Evolutionary conservation across 257 asterid species (phyloP).

Genomic region (Plantago ovata): DNA sequence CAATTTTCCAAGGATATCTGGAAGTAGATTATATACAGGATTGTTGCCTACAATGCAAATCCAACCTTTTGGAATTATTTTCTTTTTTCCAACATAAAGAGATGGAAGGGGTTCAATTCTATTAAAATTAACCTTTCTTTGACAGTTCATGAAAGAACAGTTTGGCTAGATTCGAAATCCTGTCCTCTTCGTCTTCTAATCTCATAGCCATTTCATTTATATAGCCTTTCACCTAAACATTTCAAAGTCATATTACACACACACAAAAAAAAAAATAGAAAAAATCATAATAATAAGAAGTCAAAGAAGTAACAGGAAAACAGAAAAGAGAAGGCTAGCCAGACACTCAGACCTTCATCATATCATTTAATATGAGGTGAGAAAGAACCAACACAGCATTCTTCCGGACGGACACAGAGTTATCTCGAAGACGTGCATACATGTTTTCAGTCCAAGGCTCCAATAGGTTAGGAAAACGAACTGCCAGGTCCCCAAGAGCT

Average conservation of each 20-base stretch:
- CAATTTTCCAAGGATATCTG: constrained; percentile 90
- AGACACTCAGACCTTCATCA: constrained; percentile 82
- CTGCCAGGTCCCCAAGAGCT: constrained; percentile 97
- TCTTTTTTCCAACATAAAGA: constrained; percentile 7
- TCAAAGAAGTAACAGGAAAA: neutral
- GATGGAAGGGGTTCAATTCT: neutral
- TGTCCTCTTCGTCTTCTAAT: constrained; percentile 85
- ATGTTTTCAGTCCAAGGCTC: constrained; percentile 99
- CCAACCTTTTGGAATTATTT: constrained; percentile 17
- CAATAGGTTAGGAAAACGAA: constrained; percentile 88
- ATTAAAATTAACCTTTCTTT: constrained; percentile 64
- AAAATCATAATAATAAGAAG: neutral
- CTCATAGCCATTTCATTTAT: constrained; percentile 89
- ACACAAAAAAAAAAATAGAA: constrained; percentile 16
- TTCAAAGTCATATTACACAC: constrained; percentile 15
- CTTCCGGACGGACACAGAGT: constrained; percentile 74
- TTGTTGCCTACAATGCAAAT: constrained; percentile 67
- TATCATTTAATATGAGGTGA: constrained; percentile 92
- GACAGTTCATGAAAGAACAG: constrained; percentile 91
- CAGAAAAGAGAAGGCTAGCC: constrained; percentile 13
- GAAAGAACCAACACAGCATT: constrained; percentile 95
- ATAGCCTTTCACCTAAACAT: constrained; percentile 81
- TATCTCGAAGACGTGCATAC: constrained; percentile 90
- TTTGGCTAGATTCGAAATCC: constrained; percentile 80
- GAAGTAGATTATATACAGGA: constrained; percentile 93